phyloP scores from a whole-genome alignment of 306 rosid species.

The Castanopsis chinensis region DNA sequence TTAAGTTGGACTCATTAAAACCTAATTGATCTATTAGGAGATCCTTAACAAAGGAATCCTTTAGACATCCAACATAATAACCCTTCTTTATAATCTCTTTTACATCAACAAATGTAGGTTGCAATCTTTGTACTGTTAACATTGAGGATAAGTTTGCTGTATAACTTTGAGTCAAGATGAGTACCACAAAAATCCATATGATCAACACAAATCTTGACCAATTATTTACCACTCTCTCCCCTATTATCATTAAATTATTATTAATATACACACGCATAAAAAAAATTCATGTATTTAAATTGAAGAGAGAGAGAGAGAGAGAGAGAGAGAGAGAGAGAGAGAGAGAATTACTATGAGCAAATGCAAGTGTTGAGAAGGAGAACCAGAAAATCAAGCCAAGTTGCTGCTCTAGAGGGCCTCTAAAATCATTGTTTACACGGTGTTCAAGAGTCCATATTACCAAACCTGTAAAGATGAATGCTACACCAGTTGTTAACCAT shows the following conservation, averaged over 20 bases:
- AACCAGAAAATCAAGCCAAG: conserved; percentile 31
- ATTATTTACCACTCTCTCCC: conserved; percentile 24
- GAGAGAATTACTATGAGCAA: neutral
- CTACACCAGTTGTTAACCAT: conserved; percentile 37
- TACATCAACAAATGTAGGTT: conserved; percentile 29
- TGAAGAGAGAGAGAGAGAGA: neutral
- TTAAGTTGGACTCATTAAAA: conserved; percentile 20
- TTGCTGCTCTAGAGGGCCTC: conserved; percentile 21
- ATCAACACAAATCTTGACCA: conserved; percentile 38
- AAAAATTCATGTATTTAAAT: neutral
- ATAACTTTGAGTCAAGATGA: conserved; percentile 47
- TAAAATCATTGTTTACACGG: conserved; percentile 23
- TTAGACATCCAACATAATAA: conserved; percentile 27
- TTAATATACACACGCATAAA: too few relatives aligned
- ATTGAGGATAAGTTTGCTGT: conserved; percentile 45
- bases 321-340: neutral
- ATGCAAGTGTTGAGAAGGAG: conserved; percentile 37
- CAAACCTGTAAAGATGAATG: conserved; percentile 28
- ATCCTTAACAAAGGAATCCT: conserved; percentile 18
- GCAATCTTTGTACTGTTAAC: conserved; percentile 28
- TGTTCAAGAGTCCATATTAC: conserved; percentile 38
- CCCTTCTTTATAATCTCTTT: conserved; percentile 19
- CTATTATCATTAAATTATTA: conserved; percentile 4
- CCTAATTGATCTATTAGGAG: conserved; percentile 14
- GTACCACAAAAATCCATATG: conserved; percentile 42